phyloP scores from a whole-genome alignment of 192 early-diverging fungal species.

The Paraglomus occultum region DNA sequence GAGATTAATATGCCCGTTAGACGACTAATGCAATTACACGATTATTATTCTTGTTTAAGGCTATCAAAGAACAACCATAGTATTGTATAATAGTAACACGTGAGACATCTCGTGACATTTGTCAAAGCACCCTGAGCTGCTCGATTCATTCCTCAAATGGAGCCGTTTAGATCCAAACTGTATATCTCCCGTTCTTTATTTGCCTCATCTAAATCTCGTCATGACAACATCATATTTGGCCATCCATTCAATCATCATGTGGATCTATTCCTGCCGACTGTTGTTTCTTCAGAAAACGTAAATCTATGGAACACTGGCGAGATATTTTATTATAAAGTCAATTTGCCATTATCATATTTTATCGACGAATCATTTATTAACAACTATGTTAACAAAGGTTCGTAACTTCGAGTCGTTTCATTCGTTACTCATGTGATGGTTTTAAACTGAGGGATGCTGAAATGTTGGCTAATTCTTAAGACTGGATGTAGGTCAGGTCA shows the following conservation, averaged over 20 bases:
- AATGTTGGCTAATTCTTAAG: too few relatives aligned
- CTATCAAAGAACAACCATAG: too few relatives aligned
- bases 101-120: too few relatives aligned
- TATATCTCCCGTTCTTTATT: slow-evolving; percentile 38
- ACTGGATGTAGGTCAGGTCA: slow-evolving; percentile 6
- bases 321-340: slow-evolving; percentile 15
- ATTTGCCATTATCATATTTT: slow-evolving; percentile 18
- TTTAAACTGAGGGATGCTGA: too few relatives aligned
- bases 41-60: too few relatives aligned
- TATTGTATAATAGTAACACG: too few relatives aligned
- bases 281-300: slow-evolving; percentile 6
- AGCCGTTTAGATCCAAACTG: slow-evolving; percentile 32
- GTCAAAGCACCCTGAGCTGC: too few relatives aligned
- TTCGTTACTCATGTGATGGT: too few relatives aligned
- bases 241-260: slow-evolving; percentile 43
- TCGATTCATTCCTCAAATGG: too few relatives aligned
- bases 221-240: slow-evolving; percentile 28
- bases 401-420: not conserved
- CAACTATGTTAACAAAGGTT: slow-evolving; percentile 15
- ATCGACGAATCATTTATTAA: slow-evolving; percentile 15
- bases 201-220: slow-evolving; percentile 34
- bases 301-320: not conserved
- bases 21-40: too few relatives aligned
- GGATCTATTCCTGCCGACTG: slow-evolving; percentile 13
- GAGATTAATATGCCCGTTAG: too few relatives aligned